A percentile compares a stretch with the other conserved stretches of the same genome.
These are phyloP conservation scores for Mycena albidolilacea DNA, from an alignment of 768 basidiomycete species.

Conservation along the genomic window DNA sequence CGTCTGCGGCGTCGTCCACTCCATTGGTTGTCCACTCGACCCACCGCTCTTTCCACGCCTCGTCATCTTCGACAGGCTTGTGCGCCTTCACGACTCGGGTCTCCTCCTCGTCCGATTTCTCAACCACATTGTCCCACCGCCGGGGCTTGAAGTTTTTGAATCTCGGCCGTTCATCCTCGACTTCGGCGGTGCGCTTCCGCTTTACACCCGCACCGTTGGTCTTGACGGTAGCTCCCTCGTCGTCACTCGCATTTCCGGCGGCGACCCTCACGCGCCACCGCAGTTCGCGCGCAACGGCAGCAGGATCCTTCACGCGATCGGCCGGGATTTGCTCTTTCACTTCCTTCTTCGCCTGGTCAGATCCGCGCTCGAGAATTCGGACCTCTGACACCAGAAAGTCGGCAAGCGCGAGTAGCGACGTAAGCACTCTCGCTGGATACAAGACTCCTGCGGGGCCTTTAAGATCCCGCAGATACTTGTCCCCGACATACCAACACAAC, in stretches of 20 bases:
- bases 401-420: slow-evolving; percentile 79
- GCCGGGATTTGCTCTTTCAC: slow-evolving; percentile 85
- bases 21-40: slow-evolving; percentile 47
- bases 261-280: slow-evolving; percentile 84
- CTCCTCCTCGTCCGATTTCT: slow-evolving; percentile 59
- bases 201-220: slow-evolving; percentile 54
- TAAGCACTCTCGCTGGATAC: slow-evolving; percentile 70
- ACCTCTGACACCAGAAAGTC: slow-evolving; percentile 87
- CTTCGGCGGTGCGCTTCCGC: slow-evolving; percentile 58
- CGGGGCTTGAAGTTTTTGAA: slow-evolving; percentile 82
- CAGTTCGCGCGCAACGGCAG: slow-evolving; percentile 86
- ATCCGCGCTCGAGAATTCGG: slow-evolving; percentile 77
- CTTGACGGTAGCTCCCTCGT: slow-evolving; percentile 63
- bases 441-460: slow-evolving; percentile 59
- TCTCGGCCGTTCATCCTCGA: slow-evolving; percentile 42
- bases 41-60: slow-evolving; percentile 65
- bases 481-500: slow-evolving; percentile 92
- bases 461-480: slow-evolving; percentile 83
- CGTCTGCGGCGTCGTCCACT: slow-evolving; percentile 54
- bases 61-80: slow-evolving; percentile 55
- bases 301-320: slow-evolving; percentile 87
- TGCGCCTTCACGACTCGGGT: slow-evolving; percentile 54
- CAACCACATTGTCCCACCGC: slow-evolving; percentile 71
- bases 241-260: slow-evolving; percentile 75
- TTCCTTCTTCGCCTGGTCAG: slow-evolving; percentile 81